Evolutionary conservation across 108 stramenopile species (phyloP).

Genomic region (Bacterosira constricta): DNA sequence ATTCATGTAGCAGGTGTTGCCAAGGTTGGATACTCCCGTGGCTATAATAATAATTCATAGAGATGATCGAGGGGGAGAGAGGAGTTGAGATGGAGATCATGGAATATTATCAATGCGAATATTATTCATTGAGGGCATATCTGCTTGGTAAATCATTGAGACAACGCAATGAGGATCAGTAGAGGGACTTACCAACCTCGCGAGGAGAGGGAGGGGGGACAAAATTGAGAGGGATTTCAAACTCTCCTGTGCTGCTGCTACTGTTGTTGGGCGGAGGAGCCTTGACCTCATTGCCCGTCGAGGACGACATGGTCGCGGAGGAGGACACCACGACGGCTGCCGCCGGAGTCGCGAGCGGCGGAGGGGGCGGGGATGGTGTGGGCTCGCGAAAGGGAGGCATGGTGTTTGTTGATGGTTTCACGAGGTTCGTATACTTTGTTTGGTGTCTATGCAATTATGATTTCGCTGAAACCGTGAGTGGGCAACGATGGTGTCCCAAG

Average conservation of each 20-base stretch:
- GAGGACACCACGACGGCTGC: background rate
- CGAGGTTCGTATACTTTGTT: too few relatives aligned
- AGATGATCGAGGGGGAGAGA: background rate
- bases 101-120: too few relatives aligned
- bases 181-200: conserved; percentile 3
- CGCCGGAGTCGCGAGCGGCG: conserved; percentile 5
- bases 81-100: background rate
- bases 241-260: background rate
- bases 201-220: conserved; percentile 10
- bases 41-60: conserved; percentile 35
- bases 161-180: too few relatives aligned
- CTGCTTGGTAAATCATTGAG: too few relatives aligned
- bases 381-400: conserved; percentile 4
- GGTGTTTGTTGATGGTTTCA: background rate
- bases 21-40: conserved; percentile 79
- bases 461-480: too few relatives aligned
- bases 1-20: conserved; percentile 92
- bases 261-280: background rate
- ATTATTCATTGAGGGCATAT: too few relatives aligned
- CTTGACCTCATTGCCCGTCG: background rate
- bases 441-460: too few relatives aligned
- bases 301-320: background rate
- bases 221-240: conserved; percentile 5
- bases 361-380: conserved; percentile 1
- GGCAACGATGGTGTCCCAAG: too few relatives aligned